These are phyloP conservation scores for Diophrys appendiculata DNA, from an alignment of 73 alveolate species.

Conservation along the genomic window DNA sequence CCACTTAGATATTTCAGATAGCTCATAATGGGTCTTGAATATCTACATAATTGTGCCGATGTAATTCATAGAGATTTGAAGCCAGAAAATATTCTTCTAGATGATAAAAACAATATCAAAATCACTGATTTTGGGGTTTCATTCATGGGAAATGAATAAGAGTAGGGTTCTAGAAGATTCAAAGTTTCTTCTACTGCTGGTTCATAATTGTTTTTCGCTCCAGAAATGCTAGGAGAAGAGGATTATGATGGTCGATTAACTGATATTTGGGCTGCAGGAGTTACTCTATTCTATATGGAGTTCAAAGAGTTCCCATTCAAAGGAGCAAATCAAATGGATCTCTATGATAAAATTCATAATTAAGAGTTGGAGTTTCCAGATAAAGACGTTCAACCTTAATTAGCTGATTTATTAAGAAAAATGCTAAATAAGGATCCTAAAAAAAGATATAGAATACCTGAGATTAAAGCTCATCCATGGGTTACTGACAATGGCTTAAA, in stretches of 20 bases:
- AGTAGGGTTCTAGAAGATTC: background rate
- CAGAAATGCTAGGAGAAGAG: background rate
- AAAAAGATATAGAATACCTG: background rate
- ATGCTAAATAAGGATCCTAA: background rate
- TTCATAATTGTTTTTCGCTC: background rate
- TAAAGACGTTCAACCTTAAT: too few species aligned
- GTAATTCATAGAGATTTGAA: slow-evolving; percentile 78
- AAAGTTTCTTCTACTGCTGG: background rate
- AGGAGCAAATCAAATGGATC: slow-evolving; percentile 89
- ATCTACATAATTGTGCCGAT: slow-evolving; percentile 62
- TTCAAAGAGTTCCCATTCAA: slow-evolving; percentile 88
- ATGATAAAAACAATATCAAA: slow-evolving; percentile 67
- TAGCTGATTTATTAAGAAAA: too few species aligned
- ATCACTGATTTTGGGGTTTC: slow-evolving; percentile 83
- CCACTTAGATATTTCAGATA: slow-evolving; percentile 54
- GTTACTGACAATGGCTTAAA: slow-evolving; percentile 5
- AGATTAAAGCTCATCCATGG: slow-evolving; percentile 5
- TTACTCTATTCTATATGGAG: slow-evolving; percentile 79
- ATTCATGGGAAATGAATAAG: slow-evolving; percentile 15
- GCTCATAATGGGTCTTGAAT: slow-evolving; percentile 68
- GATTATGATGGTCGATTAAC: slow-evolving; percentile 14
- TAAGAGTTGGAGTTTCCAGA: too few species aligned
- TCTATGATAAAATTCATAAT: slow-evolving; percentile 71
- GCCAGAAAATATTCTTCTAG: slow-evolving; percentile 72
- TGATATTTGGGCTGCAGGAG: slow-evolving; percentile 97